A percentile compares a stretch with the other conserved stretches of the same genome.
phyloP scores from a whole-genome alignment of 768 basidiomycete genomes.

The Mycena vitilis region DNA sequence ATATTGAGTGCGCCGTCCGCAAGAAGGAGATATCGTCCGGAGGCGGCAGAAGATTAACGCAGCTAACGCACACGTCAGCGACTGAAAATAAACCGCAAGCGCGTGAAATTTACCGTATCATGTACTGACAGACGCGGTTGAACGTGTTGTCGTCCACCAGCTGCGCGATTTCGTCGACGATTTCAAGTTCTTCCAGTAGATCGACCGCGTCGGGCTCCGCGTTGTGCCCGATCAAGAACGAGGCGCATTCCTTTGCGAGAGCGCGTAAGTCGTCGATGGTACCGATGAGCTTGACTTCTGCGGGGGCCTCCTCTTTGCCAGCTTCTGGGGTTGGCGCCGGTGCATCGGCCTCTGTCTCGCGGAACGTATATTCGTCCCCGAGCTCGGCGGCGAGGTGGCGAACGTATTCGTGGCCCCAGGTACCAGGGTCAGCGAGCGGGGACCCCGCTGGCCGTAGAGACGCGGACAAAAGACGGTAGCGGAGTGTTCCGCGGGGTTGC shows the following conservation, averaged over 20 bases:
- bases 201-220: constrained; percentile 99
- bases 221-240: constrained; percentile 91
- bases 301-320: constrained; percentile 43
- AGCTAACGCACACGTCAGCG: constrained; percentile 56
- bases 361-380: constrained; percentile 87
- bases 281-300: constrained; percentile 58
- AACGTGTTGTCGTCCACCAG: constrained; percentile 91
- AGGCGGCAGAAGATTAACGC: constrained; percentile 89
- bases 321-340: constrained; percentile 41
- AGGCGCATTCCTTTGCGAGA: constrained; percentile 87
- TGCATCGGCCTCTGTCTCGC: constrained; percentile 63
- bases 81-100: neutral
- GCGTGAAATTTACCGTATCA: constrained; percentile 78
- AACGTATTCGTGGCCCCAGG: constrained; percentile 99
- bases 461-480: constrained; percentile 88
- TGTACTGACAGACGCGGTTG: constrained; percentile 92
- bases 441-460: constrained; percentile 73
- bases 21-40: constrained; percentile 94
- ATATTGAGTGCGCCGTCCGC: constrained; percentile 88
- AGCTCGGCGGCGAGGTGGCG: constrained; percentile 96
- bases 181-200: constrained; percentile 92
- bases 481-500: constrained; percentile 93
- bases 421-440: constrained; percentile 87
- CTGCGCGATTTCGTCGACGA: constrained; percentile 79
- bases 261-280: constrained; percentile 79